Conservation (phyloP, 2,329 filamentous ascomycete genomes). For the Penicillium sp. region DNA sequence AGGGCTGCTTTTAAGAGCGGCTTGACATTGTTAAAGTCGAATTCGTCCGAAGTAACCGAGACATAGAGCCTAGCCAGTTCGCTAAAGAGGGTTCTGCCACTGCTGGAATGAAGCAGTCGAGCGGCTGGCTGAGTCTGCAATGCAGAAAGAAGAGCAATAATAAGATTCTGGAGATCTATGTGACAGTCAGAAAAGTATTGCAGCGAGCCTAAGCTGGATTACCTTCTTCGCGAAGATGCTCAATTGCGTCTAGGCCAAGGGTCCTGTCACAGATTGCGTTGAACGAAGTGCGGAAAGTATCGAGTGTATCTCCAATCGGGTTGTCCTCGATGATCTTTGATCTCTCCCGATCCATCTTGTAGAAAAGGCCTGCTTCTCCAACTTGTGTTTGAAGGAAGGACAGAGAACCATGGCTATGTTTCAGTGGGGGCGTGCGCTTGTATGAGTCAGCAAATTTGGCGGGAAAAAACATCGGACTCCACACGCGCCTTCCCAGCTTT, state of each 20-base stretch:
- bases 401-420: too few relatives aligned
- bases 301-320: constrained; percentile 6
- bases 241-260: not conserved
- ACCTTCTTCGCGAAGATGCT: not conserved
- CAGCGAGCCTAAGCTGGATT: not conserved
- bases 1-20: constrained; percentile 13
- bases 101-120: not conserved
- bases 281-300: constrained; percentile 5
- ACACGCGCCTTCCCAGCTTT: too few relatives aligned
- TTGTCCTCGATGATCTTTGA: constrained; percentile 1
- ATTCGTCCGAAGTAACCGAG: constrained; percentile 8
- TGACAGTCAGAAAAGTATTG: not conserved
- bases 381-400: too few relatives aligned
- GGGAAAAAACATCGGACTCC: too few relatives aligned
- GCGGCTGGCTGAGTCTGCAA: not conserved
- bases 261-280: constrained; percentile 2
- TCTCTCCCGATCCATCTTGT: not conserved
- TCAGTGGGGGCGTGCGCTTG: too few relatives aligned
- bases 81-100: not conserved
- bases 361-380: too few relatives aligned
- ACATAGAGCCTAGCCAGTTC: constrained; percentile 6
- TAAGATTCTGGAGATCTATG: not conserved
- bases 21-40: constrained; percentile 15
- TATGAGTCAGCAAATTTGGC: too few relatives aligned
- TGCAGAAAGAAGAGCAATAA: not conserved